Evolutionary conservation across 2,329 filamentous ascomycete genomes (phyloP).

Genomic region (Penicillium sclerotiorum): DNA sequence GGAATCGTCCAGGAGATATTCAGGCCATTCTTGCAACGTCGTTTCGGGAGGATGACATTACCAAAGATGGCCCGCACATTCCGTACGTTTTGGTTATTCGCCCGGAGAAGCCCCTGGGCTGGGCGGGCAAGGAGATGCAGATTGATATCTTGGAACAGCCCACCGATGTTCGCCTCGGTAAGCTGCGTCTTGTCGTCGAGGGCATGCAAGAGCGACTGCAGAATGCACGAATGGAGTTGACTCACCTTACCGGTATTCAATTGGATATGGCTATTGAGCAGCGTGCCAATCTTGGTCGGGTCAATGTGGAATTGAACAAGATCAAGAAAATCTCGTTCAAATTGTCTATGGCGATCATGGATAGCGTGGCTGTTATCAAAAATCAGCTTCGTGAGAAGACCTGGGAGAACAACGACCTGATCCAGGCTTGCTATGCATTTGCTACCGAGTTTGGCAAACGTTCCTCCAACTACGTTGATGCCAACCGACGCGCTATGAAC

Average conservation of each 20-base stretch:
- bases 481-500: slow-evolving; percentile 93
- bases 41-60: slow-evolving; percentile 67
- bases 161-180: slow-evolving; percentile 82
- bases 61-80: slow-evolving; percentile 71
- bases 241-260: slow-evolving; percentile 77
- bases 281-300: slow-evolving; percentile 87
- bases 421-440: slow-evolving; percentile 97
- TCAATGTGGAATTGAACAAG: slow-evolving; percentile 87
- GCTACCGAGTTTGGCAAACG: slow-evolving; percentile 98
- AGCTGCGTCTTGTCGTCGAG: slow-evolving; percentile 84
- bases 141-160: slow-evolving; percentile 74
- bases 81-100: slow-evolving; percentile 84
- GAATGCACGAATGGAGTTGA: slow-evolving; percentile 76
- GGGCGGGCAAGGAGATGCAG: slow-evolving; percentile 77
- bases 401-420: slow-evolving; percentile 88
- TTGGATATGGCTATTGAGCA: slow-evolving; percentile 90
- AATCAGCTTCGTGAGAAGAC: slow-evolving; percentile 71
- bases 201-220: slow-evolving; percentile 77
- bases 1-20: slow-evolving; percentile 76
- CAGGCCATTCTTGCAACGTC: slow-evolving; percentile 81
- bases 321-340: slow-evolving; percentile 96
- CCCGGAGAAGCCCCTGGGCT: slow-evolving; percentile 75
- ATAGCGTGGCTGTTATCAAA: slow-evolving; percentile 91
- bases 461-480: slow-evolving; percentile 92
- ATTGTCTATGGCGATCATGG: slow-evolving; percentile 97